phyloP scores from a whole-genome alignment of 2,329 filamentous ascomycete genomes.

The Cadophora gregata region DNA sequence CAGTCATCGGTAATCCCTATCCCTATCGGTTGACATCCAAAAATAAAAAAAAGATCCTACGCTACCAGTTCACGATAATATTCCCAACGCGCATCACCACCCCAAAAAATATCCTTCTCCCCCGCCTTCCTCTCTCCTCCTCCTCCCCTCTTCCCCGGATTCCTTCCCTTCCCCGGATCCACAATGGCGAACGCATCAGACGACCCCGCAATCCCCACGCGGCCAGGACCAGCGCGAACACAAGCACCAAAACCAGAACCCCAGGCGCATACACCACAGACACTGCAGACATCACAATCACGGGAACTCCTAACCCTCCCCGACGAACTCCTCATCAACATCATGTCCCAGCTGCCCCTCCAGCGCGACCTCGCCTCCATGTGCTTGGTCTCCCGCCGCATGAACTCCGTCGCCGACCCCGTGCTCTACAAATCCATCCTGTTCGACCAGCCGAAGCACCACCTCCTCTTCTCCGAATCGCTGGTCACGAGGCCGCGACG shows the following conservation, averaged over 20 bases:
- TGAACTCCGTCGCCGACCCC: slow-evolving; percentile 53
- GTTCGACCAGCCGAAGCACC: slow-evolving; percentile 54
- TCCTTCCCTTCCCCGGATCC: slow-evolving; percentile 17
- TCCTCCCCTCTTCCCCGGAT: slow-evolving; percentile 15
- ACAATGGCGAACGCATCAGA: slow-evolving; percentile 9
- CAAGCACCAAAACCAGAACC: background rate
- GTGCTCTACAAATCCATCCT: slow-evolving; percentile 54
- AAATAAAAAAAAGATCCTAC: slow-evolving; percentile 5
- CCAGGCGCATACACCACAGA: too few relatives aligned
- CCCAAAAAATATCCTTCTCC: slow-evolving; percentile 11
- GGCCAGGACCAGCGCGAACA: background rate
- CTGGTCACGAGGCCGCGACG: slow-evolving; percentile 53
- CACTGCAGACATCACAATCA: too few relatives aligned
- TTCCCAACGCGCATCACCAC: background rate
- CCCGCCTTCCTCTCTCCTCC: slow-evolving; percentile 8
- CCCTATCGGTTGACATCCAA: background rate
- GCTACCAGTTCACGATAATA: background rate
- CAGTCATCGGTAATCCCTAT: too few relatives aligned
- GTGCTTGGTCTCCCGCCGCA: slow-evolving; percentile 50
- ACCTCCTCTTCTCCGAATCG: slow-evolving; percentile 56
- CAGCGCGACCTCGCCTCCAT: slow-evolving; percentile 52
- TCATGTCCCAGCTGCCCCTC: slow-evolving; percentile 48
- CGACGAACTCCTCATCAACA: slow-evolving; percentile 49
- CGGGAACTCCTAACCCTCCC: slow-evolving; percentile 42
- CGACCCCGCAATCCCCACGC: slow-evolving; percentile 1